Evolutionary conservation across 441 rosid genomes (phyloP), one percentile per base, ranked within the genome.

Genomic region (Corymbia citriodora): DNA sequence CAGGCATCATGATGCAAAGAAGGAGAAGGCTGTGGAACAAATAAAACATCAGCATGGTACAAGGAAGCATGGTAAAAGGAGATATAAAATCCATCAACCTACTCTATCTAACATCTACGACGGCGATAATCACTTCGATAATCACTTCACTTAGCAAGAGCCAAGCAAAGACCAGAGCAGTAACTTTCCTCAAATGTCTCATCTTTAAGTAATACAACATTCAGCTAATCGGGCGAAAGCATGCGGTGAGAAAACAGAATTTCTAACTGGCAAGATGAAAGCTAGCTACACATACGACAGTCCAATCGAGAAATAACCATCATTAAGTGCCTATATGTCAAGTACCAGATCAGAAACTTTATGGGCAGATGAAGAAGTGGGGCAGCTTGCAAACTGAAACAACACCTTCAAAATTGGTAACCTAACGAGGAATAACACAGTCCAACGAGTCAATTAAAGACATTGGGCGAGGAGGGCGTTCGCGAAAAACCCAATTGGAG

Each of bases 1-100:
- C 91, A 70, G 92, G 88, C 98, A 97, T 95, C 94, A 21, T 74
- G 52, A 72, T 36, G 52, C 12, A 74, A 74, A 40, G 52, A 7
- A n/a, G 52, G 85, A 74, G 52, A 74, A 74, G 17, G 85, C 85
- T 74, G 85, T 1, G 0, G 85, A 23, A 74, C 10, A 1, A 52
- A 74, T 7, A 40, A 11, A 74, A 40, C 17, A 74, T 74, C 9
- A 74, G 85, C 52, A 74, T 23, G 85, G 85, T 74, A 40, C 52
- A 40, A 74, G 85, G 52, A 74, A 74, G 50, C 85, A 74, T 17
- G 8, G 85, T 45, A 40, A 74, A 74, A 12, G 25, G 29, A 45
- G 85, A 74, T 21, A 40, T 21, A 7, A 74, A 74, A 74, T 74
- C 52, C 17, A 45, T 74, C 17, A 40, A 13, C 17, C 29, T 13